A percentile compares a stretch with the other conserved stretches of the same genome.
Conservation (phyloP, 2,329 filamentous ascomycete species). For the Ophioceras dolichostomum region DNA sequence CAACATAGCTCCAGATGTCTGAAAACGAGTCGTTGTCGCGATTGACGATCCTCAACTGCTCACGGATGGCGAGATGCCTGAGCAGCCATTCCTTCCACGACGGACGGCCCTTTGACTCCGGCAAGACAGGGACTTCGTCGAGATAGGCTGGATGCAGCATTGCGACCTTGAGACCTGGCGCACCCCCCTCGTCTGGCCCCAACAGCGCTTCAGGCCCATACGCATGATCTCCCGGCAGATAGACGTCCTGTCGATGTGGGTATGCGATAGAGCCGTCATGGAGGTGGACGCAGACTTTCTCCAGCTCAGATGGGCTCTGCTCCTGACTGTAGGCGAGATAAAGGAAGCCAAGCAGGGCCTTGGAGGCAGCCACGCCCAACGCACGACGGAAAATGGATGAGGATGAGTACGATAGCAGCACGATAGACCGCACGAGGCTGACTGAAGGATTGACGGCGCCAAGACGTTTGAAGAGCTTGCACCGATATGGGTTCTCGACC, state of each 20-base stretch:
- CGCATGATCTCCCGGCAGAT: slow-evolving; percentile 6
- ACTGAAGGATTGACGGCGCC: neutral
- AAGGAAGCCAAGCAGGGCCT: slow-evolving; percentile 9
- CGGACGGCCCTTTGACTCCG: neutral
- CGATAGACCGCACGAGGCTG: neutral
- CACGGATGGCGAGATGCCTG: neutral
- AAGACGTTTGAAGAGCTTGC: slow-evolving; percentile 2
- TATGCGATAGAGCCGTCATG: neutral
- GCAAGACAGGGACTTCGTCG: slow-evolving; percentile 1
- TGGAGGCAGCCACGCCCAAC: slow-evolving; percentile 3
- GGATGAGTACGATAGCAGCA: neutral
- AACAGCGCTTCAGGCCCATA: slow-evolving; percentile 9
- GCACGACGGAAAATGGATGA: too few relatives aligned
- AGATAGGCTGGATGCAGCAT: slow-evolving; percentile 9
- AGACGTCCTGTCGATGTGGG: slow-evolving; percentile 2
- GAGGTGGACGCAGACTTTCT: neutral
- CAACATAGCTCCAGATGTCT: slow-evolving; percentile 5
- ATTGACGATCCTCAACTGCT: neutral
- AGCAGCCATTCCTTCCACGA: slow-evolving; percentile 7
- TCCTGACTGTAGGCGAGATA: slow-evolving; percentile 6
- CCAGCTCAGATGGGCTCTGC: neutral
- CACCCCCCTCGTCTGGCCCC: slow-evolving; percentile 5
- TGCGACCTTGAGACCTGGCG: slow-evolving; percentile 2
- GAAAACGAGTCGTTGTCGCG: neutral
- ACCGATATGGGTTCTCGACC: slow-evolving; percentile 3